Evolutionary conservation across 768 basidiomycete genomes (phyloP).

Genomic region (Phaeotremella fagi): DNA sequence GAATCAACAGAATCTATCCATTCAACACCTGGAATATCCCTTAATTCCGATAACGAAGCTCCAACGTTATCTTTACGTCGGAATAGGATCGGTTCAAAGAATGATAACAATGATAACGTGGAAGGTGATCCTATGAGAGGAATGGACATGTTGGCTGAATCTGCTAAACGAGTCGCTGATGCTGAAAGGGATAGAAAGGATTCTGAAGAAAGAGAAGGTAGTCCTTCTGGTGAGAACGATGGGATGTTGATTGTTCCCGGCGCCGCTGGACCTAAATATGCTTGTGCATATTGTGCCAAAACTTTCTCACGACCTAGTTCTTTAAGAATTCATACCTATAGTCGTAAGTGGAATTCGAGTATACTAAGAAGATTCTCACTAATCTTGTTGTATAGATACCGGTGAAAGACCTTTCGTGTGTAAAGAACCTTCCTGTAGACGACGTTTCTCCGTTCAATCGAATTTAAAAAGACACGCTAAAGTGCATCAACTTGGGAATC

Average conservation of each 20-base stretch:
- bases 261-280: slow-evolving; percentile 39
- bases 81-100: slow-evolving; percentile 6
- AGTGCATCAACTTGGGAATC: slow-evolving; percentile 30
- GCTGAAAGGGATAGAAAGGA: slow-evolving; percentile 18
- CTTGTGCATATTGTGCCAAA: slow-evolving; percentile 41
- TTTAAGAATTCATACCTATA: slow-evolving; percentile 45
- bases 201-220: slow-evolving; percentile 9
- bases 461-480: slow-evolving; percentile 46
- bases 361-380: neutral
- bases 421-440: slow-evolving; percentile 36
- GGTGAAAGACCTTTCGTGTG: slow-evolving; percentile 45
- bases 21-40: neutral
- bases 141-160: slow-evolving; percentile 34
- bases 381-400: slow-evolving; percentile 23
- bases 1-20: slow-evolving; percentile 17
- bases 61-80: neutral
- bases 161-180: slow-evolving; percentile 17
- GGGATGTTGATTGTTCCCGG: too few relatives aligned
- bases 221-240: slow-evolving; percentile 4
- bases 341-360: slow-evolving; percentile 33
- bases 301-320: slow-evolving; percentile 44
- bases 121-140: slow-evolving; percentile 23
- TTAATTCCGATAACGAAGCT: slow-evolving; percentile 1
- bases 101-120: neutral
- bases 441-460: slow-evolving; percentile 45